Conservation (phyloP, 176 grass and related monocot species). For the Carex littledalei region DNA sequence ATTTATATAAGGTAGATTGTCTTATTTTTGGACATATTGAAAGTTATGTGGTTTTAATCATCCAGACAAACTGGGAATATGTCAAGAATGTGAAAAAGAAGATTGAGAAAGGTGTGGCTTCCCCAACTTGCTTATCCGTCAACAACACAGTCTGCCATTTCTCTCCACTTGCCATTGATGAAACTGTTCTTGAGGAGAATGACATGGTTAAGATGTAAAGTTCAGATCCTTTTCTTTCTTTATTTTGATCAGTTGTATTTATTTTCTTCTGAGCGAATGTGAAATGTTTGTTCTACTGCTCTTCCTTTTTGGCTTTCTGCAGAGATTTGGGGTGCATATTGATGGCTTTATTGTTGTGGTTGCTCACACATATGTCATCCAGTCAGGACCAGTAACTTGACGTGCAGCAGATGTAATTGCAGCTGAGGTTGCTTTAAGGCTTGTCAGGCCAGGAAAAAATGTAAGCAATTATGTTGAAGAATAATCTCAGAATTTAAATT, state of each 20-base stretch:
- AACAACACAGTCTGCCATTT: constrained; percentile 95
- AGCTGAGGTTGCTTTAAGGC: constrained; percentile 82
- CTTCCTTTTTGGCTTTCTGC: constrained; percentile 13
- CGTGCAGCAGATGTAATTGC: constrained; percentile 83
- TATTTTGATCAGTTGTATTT: not conserved
- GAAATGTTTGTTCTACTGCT: not conserved
- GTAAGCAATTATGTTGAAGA: too few relatives aligned
- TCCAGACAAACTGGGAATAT: constrained; percentile 81
- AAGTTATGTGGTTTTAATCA: not conserved
- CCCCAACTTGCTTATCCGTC: constrained; percentile 87
- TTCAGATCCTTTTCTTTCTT: not conserved
- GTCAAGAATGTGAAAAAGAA: constrained; percentile 93
- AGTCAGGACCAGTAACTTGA: constrained; percentile 58
- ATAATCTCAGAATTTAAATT: too few relatives aligned
- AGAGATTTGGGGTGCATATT: constrained; percentile 99
- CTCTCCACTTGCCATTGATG: constrained; percentile 80
- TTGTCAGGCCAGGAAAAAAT: constrained; percentile 95
- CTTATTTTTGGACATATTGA: constrained; percentile 5
- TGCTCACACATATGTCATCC: constrained; percentile 81
- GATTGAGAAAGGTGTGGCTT: constrained; percentile 93
- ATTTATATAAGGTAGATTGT: not conserved
- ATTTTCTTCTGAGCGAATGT: not conserved
- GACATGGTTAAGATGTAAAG: constrained; percentile 98
- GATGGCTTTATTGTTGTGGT: constrained; percentile 99
- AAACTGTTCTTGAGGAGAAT: constrained; percentile 69